phyloP scores from a whole-genome alignment of 2,329 filamentous ascomycete species.

The Aspergillus fructus region DNA sequence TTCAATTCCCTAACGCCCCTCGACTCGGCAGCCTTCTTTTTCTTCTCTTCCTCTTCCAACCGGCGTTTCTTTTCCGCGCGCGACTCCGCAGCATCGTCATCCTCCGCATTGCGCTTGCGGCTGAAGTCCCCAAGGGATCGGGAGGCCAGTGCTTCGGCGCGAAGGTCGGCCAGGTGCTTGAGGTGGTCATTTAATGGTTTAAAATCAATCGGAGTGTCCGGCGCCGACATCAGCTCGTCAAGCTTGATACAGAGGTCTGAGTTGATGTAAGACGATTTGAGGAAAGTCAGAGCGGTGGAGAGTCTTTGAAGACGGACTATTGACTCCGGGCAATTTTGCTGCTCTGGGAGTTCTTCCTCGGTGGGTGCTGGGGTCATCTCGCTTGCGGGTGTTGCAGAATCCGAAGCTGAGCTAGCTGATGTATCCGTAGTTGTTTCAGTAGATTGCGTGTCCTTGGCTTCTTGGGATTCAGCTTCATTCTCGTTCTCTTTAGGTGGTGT shows the following conservation, averaged over 20 bases:
- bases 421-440: conserved; percentile 25
- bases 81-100: conserved; percentile 45
- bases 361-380: conserved; percentile 25
- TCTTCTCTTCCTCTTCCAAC: conserved; percentile 85
- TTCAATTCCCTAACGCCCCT: conserved; percentile 75
- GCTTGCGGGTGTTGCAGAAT: conserved; percentile 41
- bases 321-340: conserved; percentile 31
- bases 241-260: conserved; percentile 38
- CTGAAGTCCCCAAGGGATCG: conserved; percentile 55
- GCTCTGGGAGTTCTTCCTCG: conserved; percentile 19
- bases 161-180: conserved; percentile 62
- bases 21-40: conserved; percentile 73
- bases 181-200: conserved; percentile 69
- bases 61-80: conserved; percentile 78
- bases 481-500: conserved; percentile 15
- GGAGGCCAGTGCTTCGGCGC: conserved; percentile 68
- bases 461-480: conserved; percentile 24
- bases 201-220: conserved; percentile 62
- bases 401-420: conserved; percentile 33
- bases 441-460: conserved; percentile 29
- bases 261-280: conserved; percentile 51
- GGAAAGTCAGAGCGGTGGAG: conserved; percentile 50
- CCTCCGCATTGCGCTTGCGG: conserved; percentile 41
- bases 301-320: conserved; percentile 48
- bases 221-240: conserved; percentile 37